phyloP scores from a whole-genome alignment of 345 rosid genomes.

The Arabidopsis suecica region DNA sequence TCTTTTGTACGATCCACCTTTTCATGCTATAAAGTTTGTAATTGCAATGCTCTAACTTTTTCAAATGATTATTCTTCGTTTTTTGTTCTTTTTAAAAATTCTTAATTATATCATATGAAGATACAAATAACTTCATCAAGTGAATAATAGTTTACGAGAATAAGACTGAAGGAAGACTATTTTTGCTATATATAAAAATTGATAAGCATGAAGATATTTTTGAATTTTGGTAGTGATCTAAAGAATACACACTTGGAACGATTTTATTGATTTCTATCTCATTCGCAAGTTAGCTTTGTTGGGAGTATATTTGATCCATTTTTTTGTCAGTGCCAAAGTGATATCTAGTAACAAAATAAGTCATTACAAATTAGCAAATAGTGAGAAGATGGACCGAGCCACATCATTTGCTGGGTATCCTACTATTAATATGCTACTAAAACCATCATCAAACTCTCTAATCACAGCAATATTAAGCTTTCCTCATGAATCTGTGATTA shows the following conservation, averaged over 20 bases:
- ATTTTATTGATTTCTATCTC: too few species aligned
- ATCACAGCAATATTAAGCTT: background rate
- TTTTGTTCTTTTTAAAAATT: background rate
- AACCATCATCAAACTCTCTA: background rate
- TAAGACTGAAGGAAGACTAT: background rate
- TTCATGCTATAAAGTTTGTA: conserved; percentile 29
- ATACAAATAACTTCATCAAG: background rate
- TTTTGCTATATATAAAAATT: too few species aligned
- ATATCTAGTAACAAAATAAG: too few species aligned
- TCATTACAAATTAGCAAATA: conserved; percentile 1
- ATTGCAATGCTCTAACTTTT: background rate
- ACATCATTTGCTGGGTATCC: background rate
- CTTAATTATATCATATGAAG: background rate
- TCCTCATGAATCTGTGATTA: conserved; percentile 36
- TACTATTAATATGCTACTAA: conserved; percentile 4
- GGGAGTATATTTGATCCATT: too few species aligned
- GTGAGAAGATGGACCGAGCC: background rate
- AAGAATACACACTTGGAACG: too few species aligned
- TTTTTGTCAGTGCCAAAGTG: too few species aligned
- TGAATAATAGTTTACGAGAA: background rate
- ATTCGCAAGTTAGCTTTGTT: too few species aligned
- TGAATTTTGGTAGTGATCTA: too few species aligned
- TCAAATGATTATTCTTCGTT: background rate
- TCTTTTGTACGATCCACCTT: conserved; percentile 13
- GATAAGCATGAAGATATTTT: too few species aligned